Base-by-base conservation (phyloP, 2,329 filamentous ascomycete genomes). In the Dryadomyces quercivorus region DNA sequence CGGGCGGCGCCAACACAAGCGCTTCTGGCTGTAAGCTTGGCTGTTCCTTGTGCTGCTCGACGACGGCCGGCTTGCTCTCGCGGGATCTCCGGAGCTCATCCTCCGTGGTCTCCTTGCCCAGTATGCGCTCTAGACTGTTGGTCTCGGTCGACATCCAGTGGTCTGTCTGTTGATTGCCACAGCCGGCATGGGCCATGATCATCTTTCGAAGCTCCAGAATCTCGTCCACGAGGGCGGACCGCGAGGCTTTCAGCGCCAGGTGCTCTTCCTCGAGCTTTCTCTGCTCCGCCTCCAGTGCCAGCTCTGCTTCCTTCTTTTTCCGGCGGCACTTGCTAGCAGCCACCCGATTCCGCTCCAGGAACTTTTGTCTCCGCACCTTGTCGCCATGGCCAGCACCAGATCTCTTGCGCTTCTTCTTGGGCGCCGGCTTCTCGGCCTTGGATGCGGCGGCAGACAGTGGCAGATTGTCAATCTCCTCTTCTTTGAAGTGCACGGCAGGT, bases 281-380 rank as follows among this genome's bases (percentile, higher is more conserved):
- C 53, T 36, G 70, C 56, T 80, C 74, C 21, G 80, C 62, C n/a
- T 73, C 70, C 13, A 66, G 66, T 21, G 76, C 71, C 70, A 73
- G 78, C 60, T 52, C 50, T 1, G 50, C 50, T 16, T 72, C 67
- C 66, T 79, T 81, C 62, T 78, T 79, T 67, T 86, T 87, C 62
- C 84, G 78, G 3, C 85, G 78, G 63, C 85, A 89, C 63, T 88
- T 88, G 64, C 81, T 85, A 1, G 86, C 85, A 0, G 86, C 85
- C 2, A 85, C 70, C 10, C 85, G 76, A 65, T 90, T 90, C 57
- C 85, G 78, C 66, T 86, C 82, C 0, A 88, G 73, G 60, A 82
- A 83, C 58, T 75, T 76, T 57, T 71, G 74, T 31, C 79, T 72
- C 61, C 77, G 80, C 8, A 63, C 63, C 1, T 68, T 65, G 10